Base-by-base conservation (phyloP, 805 yeast genomes). In the Lachancea nothofagi region DNA sequence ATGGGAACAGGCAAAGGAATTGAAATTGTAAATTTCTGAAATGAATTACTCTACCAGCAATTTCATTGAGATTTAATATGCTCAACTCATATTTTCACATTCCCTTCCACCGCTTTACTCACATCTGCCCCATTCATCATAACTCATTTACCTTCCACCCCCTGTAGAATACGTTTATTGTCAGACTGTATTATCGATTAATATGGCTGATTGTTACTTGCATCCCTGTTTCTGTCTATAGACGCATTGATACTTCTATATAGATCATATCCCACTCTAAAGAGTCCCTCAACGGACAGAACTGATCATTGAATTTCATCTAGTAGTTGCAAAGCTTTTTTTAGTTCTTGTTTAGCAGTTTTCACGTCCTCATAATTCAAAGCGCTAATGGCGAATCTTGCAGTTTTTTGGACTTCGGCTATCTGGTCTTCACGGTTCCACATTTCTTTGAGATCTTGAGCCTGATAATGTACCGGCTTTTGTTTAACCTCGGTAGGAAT, bases 1-100 rank as follows among this genome's bases (percentile, higher is more conserved):
- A 61, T 93, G 99, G 99, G 99, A 93, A 78, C 80, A 85, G 72
- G 96, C 97, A 71, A 87, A 83, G 75, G 71, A 73, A 57, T 77
- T 84, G 67, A 70, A 67, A 55, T 74, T 72, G 47, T 83, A 79
- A 69, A 45, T 4, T 14, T 7, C 12, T 15, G 10, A 14, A 10
- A 10, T 6, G 19, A 9, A 7, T 17, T 23, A 15, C 17, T 18
- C 18, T 17, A 14, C 10, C 17, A 14, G 14, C 24, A 7, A 13
- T 24, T 26, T 25, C 31, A 7, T 14, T 15, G 29, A 29, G 27
- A 15, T 15, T n/a, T 17, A 25, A 31, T 22, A 26, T 24, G 40
- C 38, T 30, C 38, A 27, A 30, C 38, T 29, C 38, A 25, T 19
- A 24, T 22, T 14, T 29, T 37, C 29, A 13, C 29, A 33, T 26